A percentile compares a stretch with the other conserved stretches of the same genome.
Conservation (phyloP, 1,284 basidiomycete genomes). For the Neonothopanus nambi region DNA sequence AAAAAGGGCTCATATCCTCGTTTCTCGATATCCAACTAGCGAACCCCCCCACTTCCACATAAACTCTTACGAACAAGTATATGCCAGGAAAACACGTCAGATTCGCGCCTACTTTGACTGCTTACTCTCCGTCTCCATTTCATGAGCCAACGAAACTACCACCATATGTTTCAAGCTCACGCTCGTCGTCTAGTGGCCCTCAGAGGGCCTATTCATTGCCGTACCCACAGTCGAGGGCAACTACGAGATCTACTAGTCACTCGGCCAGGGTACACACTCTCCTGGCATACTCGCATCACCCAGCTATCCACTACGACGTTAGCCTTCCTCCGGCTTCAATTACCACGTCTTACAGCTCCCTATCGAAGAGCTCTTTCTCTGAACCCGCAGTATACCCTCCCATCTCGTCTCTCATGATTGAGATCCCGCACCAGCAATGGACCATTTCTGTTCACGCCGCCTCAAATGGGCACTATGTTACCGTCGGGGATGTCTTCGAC, state of each 20-base stretch:
- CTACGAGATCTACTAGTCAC: too few species aligned
- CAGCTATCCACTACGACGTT: constrained; percentile 30
- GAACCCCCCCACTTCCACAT: too few species aligned
- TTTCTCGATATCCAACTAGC: too few species aligned
- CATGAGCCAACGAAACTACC: too few species aligned
- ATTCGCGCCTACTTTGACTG: constrained; percentile 28
- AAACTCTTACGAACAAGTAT: background rate
- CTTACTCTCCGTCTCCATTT: constrained; percentile 21
- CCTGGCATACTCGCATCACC: constrained; percentile 33
- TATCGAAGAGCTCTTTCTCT: constrained; percentile 26
- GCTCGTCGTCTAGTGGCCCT: too few species aligned
- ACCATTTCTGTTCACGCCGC: constrained; percentile 27
- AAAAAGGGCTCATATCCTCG: too few species aligned
- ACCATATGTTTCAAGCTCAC: too few species aligned
- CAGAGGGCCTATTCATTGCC: too few species aligned
- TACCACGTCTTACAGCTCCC: constrained; percentile 25
- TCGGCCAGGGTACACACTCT: constrained; percentile 29
- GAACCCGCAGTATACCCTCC: constrained; percentile 39
- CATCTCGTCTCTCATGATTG: constrained; percentile 28
- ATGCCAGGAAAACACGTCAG: constrained; percentile 35
- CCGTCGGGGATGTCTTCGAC: constrained; percentile 37
- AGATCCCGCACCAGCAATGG: constrained; percentile 34
- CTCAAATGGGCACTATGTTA: constrained; percentile 27
- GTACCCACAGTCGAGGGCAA: too few species aligned
- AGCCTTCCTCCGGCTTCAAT: constrained; percentile 30